phyloP scores from a whole-genome alignment of 768 basidiomycete species.

The Mycena capillaripes region DNA sequence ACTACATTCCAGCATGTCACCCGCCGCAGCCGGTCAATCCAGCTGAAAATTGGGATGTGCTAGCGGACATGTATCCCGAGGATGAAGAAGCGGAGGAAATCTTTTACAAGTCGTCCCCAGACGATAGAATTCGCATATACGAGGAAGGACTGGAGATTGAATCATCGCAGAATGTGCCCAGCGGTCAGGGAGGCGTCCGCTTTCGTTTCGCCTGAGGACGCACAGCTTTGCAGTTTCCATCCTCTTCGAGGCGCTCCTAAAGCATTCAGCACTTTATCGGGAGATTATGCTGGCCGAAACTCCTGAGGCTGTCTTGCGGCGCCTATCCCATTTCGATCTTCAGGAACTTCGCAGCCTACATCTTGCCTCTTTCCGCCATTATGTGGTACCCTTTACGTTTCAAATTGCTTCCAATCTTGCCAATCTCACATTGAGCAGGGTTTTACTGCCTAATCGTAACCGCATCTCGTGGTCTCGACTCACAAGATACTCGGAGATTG shows the following conservation, averaged over 20 bases:
- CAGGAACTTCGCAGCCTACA: neutral
- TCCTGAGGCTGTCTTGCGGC: neutral
- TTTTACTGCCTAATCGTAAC: neutral
- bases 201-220: constrained; percentile 14
- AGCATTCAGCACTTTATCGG: neutral
- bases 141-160: constrained; percentile 9
- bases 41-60: too few species aligned
- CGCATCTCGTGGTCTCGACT: neutral
- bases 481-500: too few species aligned
- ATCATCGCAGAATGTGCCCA: neutral
- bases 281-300: neutral
- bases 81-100: too few species aligned
- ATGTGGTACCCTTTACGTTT: neutral
- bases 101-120: too few species aligned
- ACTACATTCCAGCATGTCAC: neutral
- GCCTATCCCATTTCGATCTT: neutral
- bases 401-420: neutral
- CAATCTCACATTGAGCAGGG: constrained; percentile 3
- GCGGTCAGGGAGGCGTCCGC: neutral
- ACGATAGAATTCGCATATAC: too few species aligned
- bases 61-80: too few species aligned
- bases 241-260: neutral
- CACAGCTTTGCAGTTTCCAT: neutral
- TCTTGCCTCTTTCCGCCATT: too few species aligned
- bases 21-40: too few species aligned